A percentile compares a stretch with the other conserved stretches of the same genome.
phyloP scores from a whole-genome alignment of 2,329 filamentous ascomycete genomes.

The Akanthomyces dipterigenus region DNA sequence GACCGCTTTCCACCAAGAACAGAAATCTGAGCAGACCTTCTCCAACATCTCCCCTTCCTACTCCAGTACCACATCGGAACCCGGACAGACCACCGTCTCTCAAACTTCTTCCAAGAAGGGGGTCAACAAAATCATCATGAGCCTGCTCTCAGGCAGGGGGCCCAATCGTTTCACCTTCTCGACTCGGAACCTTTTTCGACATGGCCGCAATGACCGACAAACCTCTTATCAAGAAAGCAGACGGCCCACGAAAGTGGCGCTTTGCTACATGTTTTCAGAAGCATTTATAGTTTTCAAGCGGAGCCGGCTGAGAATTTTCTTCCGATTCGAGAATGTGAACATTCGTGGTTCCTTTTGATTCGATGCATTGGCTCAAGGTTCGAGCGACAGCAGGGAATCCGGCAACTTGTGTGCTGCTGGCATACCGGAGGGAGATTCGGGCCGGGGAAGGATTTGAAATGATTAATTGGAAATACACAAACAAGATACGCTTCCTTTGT shows the following conservation, averaged over 20 bases:
- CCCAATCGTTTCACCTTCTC: not conserved
- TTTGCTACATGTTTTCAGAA: constrained; percentile 18
- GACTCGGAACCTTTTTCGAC: not conserved
- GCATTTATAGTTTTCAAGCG: constrained; percentile 46
- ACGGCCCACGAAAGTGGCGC: constrained; percentile 14
- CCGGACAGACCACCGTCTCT: not conserved
- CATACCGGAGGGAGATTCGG: not conserved
- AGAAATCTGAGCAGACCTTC: constrained; percentile 41
- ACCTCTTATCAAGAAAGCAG: constrained; percentile 7
- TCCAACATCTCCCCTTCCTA: constrained; percentile 3
- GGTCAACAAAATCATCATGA: not conserved
- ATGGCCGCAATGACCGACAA: constrained; percentile 34
- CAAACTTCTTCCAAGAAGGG: not conserved
- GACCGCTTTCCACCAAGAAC: constrained; percentile 31
- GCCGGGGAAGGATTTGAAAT: not conserved
- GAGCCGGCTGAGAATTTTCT: constrained; percentile 33
- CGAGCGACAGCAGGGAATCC: not conserved
- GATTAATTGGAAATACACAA: constrained; percentile 1
- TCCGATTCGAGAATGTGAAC: not conserved
- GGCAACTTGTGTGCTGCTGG: not conserved
- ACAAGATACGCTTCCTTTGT: constrained; percentile 9
- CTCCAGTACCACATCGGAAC: constrained; percentile 1
- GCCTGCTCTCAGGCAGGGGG: not conserved
- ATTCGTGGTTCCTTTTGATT: not conserved
- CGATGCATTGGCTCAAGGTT: not conserved